A percentile compares a stretch with the other conserved stretches of the same genome.
phyloP scores from a whole-genome alignment of 768 basidiomycete species.

The Termitomyces sp. region DNA sequence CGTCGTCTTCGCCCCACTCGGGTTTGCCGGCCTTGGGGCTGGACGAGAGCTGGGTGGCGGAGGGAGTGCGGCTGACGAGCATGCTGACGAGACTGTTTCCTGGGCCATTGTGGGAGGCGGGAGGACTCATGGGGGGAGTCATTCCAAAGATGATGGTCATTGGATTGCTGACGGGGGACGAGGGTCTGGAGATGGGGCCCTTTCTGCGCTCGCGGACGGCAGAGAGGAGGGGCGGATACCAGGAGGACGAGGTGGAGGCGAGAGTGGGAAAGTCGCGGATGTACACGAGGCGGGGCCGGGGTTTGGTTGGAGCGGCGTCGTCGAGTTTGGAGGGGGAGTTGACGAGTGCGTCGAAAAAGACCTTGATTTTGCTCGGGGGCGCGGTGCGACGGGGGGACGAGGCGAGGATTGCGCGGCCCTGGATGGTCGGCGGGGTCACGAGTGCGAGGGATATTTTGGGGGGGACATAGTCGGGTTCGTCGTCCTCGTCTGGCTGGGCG shows the following conservation, averaged over 20 bases:
- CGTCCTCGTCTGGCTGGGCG: conserved; percentile 40
- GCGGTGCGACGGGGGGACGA: conserved; percentile 35
- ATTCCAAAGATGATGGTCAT: conserved; percentile 87
- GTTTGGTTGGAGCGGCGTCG: conserved; percentile 9
- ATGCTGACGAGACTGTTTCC: conserved; percentile 35
- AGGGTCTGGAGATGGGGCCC: conserved; percentile 52
- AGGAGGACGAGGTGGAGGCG: conserved; percentile 60
- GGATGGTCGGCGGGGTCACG: conserved; percentile 27
- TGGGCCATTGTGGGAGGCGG: conserved; percentile 22
- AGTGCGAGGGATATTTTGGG: conserved; percentile 38
- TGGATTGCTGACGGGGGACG: conserved; percentile 59
- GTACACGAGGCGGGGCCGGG: conserved; percentile 71
- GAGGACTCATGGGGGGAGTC: conserved; percentile 66
- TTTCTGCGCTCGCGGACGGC: conserved; percentile 75
- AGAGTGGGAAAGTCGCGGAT: conserved; percentile 79
- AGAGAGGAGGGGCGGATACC: conserved; percentile 77
- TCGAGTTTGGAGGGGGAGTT: conserved; percentile 43
- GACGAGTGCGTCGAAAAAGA: conserved; percentile 74
- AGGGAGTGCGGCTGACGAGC: conserved; percentile 36
- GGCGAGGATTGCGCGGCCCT: conserved; percentile 34
- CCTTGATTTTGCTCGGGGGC: conserved; percentile 52
- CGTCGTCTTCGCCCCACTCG: conserved; percentile 65
- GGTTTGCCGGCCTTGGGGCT: conserved; percentile 30
- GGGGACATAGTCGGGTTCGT: conserved; percentile 30
- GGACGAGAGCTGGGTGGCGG: conserved; percentile 23